These are phyloP conservation scores for Trichophyton schoenleinii DNA, from an alignment of 2,329 filamentous ascomycete genomes.

Conservation along the genomic window DNA sequence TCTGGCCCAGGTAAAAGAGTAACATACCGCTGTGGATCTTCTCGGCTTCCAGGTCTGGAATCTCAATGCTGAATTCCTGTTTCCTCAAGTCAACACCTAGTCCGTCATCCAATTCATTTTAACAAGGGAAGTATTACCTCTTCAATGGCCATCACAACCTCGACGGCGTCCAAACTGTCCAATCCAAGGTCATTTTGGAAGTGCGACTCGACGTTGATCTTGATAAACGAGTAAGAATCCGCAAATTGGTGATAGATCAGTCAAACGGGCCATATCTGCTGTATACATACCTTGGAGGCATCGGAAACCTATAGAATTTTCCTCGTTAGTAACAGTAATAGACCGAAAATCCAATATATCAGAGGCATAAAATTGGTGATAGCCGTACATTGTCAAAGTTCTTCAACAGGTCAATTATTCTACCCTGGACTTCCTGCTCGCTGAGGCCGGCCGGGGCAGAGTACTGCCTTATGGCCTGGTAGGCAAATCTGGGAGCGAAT, in stretches of 20 bases:
- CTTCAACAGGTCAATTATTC: conserved; percentile 84
- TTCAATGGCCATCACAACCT: conserved; percentile 99
- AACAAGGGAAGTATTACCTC: conserved; percentile 49
- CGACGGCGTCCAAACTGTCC: conserved; percentile 94
- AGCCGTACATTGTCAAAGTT: conserved; percentile 86
- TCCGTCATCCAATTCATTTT: conserved; percentile 8
- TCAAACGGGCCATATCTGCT: not conserved
- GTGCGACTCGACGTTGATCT: conserved; percentile 77
- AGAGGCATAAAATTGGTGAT: not conserved
- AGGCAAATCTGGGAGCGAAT: conserved; percentile 49
- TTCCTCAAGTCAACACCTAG: conserved; percentile 10
- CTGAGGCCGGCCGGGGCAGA: conserved; percentile 66
- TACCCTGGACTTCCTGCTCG: conserved; percentile 75
- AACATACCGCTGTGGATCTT: conserved; percentile 80
- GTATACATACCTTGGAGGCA: conserved; percentile 40
- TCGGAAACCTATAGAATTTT: conserved; percentile 31
- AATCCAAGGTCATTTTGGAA: conserved; percentile 95
- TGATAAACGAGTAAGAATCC: conserved; percentile 13
- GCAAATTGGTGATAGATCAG: not conserved
- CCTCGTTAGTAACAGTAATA: conserved; percentile 13
- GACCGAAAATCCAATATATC: not conserved
- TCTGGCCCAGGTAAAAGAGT: not conserved
- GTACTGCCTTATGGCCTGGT: conserved; percentile 69
- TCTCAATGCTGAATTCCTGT: conserved; percentile 82
- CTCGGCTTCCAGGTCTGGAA: conserved; percentile 94